A percentile compares a stretch with the other conserved stretches of the same genome.
phyloP scores from a whole-genome alignment of 345 rosid species.

The Aethionema arabicum region DNA sequence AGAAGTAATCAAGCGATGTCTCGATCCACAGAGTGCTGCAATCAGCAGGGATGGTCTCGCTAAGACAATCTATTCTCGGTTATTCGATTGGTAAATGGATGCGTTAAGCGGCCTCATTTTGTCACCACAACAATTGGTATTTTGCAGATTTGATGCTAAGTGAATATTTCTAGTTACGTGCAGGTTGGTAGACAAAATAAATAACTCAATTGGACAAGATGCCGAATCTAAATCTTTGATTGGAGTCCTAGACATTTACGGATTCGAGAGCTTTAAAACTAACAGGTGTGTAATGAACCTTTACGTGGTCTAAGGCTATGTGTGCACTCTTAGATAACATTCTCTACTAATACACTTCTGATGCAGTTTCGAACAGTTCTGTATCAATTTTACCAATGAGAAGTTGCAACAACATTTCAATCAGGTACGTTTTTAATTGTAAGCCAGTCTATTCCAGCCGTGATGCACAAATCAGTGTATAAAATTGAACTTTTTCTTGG shows the following conservation, averaged over 20 bases:
- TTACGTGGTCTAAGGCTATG: background rate
- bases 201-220: slow-evolving; percentile 89
- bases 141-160: slow-evolving; percentile 23
- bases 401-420: slow-evolving; percentile 98
- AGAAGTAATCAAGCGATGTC: slow-evolving; percentile 89
- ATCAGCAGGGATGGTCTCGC: slow-evolving; percentile 88
- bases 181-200: slow-evolving; percentile 91
- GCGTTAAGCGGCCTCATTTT: background rate
- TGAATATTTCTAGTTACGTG: slow-evolving; percentile 30
- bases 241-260: slow-evolving; percentile 92
- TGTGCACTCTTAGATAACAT: background rate
- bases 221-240: slow-evolving; percentile 73
- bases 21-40: slow-evolving; percentile 87
- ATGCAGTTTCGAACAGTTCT: slow-evolving; percentile 93
- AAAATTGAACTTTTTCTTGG: slow-evolving; percentile 20
- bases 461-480: slow-evolving; percentile 7
- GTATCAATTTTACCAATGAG: slow-evolving; percentile 94
- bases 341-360: slow-evolving; percentile 22
- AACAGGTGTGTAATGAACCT: slow-evolving; percentile 53
- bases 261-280: slow-evolving; percentile 91
- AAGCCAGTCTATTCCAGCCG: slow-evolving; percentile 13
- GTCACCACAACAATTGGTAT: background rate
- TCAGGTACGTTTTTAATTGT: slow-evolving; percentile 53
- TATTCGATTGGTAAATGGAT: slow-evolving; percentile 77
- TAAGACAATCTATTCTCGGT: slow-evolving; percentile 82